phyloP scores from a whole-genome alignment of 768 basidiomycete species.

The Leucocoprinus sp. region DNA sequence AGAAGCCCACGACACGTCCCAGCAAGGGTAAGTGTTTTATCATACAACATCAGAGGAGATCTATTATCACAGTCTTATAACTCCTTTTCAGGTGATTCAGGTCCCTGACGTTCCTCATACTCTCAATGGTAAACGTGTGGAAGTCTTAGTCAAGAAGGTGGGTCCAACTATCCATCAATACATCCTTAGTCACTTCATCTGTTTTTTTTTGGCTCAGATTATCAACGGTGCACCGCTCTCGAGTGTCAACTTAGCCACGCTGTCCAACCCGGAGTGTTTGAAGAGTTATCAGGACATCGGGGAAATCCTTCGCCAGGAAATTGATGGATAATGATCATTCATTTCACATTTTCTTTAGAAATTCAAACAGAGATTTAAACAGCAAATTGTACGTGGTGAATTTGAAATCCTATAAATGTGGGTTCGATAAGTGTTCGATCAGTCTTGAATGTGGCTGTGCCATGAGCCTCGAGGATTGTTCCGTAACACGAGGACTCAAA shows the following conservation, averaged over 20 bases:
- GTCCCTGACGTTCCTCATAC: slow-evolving; percentile 71
- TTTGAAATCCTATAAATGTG: slow-evolving; percentile 5
- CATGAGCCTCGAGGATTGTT: slow-evolving; percentile 24
- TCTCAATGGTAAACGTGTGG: slow-evolving; percentile 73
- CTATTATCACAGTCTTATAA: slow-evolving; percentile 11
- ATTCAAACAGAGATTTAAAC: neutral
- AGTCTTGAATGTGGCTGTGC: slow-evolving; percentile 19
- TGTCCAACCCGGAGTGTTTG: slow-evolving; percentile 69
- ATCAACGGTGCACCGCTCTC: slow-evolving; percentile 69
- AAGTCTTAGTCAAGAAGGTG: slow-evolving; percentile 73
- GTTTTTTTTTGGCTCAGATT: slow-evolving; percentile 40
- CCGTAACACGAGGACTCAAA: slow-evolving; percentile 11
- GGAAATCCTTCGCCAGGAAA: slow-evolving; percentile 37
- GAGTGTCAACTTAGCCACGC: slow-evolving; percentile 61
- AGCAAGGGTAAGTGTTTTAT: slow-evolving; percentile 40
- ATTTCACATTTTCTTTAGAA: neutral
- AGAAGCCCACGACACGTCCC: slow-evolving; percentile 75
- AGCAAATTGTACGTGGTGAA: neutral
- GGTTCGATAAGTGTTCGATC: slow-evolving; percentile 7
- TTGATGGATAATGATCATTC: slow-evolving; percentile 15
- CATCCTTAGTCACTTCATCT: slow-evolving; percentile 14
- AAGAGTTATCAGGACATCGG: slow-evolving; percentile 52
- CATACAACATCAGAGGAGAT: neutral
- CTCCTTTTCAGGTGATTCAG: slow-evolving; percentile 49
- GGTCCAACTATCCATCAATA: slow-evolving; percentile 12